phyloP scores from a whole-genome alignment of 257 asterid genomes.

The Mentha longifolia region DNA sequence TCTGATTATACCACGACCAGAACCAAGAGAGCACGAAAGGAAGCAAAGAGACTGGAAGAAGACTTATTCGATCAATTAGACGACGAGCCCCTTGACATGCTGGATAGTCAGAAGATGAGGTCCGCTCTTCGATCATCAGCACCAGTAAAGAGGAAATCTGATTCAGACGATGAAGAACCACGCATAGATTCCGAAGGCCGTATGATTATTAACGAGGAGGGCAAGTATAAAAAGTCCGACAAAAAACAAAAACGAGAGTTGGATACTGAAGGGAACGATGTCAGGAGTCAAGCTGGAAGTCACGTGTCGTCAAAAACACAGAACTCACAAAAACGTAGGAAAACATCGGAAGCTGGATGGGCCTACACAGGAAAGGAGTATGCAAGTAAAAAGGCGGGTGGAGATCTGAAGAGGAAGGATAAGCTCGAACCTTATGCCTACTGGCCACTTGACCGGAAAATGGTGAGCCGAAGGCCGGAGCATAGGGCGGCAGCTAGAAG shows the following conservation, averaged over 20 bases:
- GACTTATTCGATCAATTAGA: conserved; percentile 77
- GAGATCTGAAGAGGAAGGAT: conserved; percentile 83
- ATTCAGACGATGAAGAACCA: conserved; percentile 84
- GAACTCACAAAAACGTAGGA: conserved; percentile 61
- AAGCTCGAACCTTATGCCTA: conserved; percentile 96
- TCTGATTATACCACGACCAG: conserved; percentile 41
- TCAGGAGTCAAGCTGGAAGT: conserved; percentile 61
- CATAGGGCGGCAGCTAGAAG: conserved; percentile 83
- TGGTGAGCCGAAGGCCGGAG: conserved; percentile 93
- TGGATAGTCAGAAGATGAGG: conserved; percentile 74
- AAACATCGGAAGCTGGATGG: conserved; percentile 78
- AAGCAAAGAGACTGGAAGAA: conserved; percentile 79
- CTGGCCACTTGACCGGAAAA: conserved; percentile 98
- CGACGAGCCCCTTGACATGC: conserved; percentile 93
- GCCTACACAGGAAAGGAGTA: conserved; percentile 91
- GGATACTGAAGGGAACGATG: conserved; percentile 49
- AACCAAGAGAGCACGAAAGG: conserved; percentile 61
- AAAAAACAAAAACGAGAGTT: conserved; percentile 50
- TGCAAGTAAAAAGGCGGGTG: conserved; percentile 87
- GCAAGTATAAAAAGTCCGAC: conserved; percentile 45
- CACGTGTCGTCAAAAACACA: conserved; percentile 48
- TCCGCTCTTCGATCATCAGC: conserved; percentile 79
- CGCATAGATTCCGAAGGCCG: conserved; percentile 86
- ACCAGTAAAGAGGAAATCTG: conserved; percentile 47
- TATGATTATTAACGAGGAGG: conserved; percentile 64